Percentiles rank a stretch among this genome's conserved stretches.
These are phyloP conservation scores for Metschnikowia shivogae DNA, from an alignment of 805 yeast species.

Conservation along the genomic window DNA sequence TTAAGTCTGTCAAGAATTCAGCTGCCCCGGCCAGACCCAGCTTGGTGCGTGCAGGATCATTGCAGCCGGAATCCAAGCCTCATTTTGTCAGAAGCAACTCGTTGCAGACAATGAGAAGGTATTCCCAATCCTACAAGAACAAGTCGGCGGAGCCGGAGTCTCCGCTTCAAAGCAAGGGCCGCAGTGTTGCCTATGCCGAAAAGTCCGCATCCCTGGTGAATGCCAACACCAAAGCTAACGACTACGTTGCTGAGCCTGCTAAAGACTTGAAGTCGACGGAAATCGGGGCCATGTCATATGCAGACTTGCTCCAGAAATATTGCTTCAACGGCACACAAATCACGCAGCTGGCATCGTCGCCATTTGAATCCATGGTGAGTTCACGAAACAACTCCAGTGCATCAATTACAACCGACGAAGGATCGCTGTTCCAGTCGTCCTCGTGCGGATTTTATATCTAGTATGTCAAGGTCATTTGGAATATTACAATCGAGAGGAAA, in stretches of 20 bases:
- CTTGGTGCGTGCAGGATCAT: not conserved
- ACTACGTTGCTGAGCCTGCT: conserved; percentile 2
- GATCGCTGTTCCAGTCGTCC: conserved; percentile 30
- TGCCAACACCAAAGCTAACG: not conserved
- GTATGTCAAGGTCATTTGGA: not conserved
- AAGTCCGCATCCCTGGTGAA: too few relatives aligned
- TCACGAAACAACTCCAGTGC: conserved; percentile 12
- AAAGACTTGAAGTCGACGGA: conserved; percentile 7
- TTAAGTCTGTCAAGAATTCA: conserved; percentile 8
- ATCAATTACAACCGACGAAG: conserved; percentile 22
- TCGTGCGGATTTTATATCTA: conserved; percentile 32
- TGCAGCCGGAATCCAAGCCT: not conserved
- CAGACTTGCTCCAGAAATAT: conserved; percentile 33
- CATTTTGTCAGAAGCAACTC: not conserved
- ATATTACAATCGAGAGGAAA: too few relatives aligned
- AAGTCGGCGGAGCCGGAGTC: conserved; percentile 10
- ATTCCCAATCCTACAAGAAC: conserved; percentile 27
- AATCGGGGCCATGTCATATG: conserved; percentile 26
- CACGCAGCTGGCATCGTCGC: conserved; percentile 1
- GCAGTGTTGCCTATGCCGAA: not conserved
- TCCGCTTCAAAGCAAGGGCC: conserved; percentile 4
- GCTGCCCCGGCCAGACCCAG: conserved; percentile 1
- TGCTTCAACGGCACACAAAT: conserved; percentile 32
- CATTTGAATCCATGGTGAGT: conserved; percentile 7
- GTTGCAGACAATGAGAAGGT: conserved; percentile 11